phyloP scores from a whole-genome alignment of 768 basidiomycete genomes.

The Rhodosporidiobolus odoratus region DNA sequence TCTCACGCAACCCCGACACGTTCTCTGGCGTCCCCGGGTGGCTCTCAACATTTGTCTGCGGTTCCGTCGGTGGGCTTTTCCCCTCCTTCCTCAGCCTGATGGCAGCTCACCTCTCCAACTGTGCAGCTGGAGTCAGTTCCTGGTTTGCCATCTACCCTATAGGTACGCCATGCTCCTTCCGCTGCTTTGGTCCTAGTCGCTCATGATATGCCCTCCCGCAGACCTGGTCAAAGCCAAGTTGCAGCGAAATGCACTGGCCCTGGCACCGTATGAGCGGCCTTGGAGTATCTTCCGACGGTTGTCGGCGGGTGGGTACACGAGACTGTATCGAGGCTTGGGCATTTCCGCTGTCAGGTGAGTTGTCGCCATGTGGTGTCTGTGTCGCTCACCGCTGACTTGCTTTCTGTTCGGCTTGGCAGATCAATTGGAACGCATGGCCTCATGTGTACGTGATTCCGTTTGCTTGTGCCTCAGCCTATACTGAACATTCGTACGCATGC shows the following conservation, averaged over 20 bases:
- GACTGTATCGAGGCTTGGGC: constrained; percentile 88
- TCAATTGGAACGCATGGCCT: constrained; percentile 7
- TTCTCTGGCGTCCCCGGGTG: constrained; percentile 17
- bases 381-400: neutral
- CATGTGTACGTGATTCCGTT: neutral
- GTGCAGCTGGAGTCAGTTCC: constrained; percentile 30
- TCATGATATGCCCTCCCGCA: neutral
- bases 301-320: constrained; percentile 65
- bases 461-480: neutral
- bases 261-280: constrained; percentile 26
- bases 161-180: neutral
- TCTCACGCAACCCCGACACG: constrained; percentile 16
- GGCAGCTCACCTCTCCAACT: neutral
- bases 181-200: neutral
- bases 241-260: constrained; percentile 40
- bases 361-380: constrained; percentile 64
- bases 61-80: constrained; percentile 19
- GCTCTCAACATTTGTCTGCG: constrained; percentile 38
- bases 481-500: neutral
- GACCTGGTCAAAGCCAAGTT: constrained; percentile 41
- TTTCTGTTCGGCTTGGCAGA: neutral
- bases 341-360: constrained; percentile 88
- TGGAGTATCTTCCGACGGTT: constrained; percentile 43
- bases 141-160: constrained; percentile 37
- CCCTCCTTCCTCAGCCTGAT: too few species aligned